Base-by-base conservation (phyloP, 345 rosid genomes). In the Arabidopsis arenosa region DNA sequence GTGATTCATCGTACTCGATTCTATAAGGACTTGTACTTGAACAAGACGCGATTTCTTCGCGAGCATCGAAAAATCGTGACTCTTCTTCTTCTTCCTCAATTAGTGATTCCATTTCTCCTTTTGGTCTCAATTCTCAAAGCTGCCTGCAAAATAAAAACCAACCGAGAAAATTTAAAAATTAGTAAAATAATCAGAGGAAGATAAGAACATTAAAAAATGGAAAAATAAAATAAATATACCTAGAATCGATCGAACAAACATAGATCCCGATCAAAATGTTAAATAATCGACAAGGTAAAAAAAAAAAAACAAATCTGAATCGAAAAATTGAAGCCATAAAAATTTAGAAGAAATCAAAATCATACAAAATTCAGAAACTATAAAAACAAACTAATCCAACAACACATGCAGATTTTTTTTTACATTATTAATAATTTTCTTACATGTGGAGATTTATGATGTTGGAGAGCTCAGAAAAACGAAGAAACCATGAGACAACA, bases 181-280 rank as follows among this genome's bases (percentile, higher is more conserved):
- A 82, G 74, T 89, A 81, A 86, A 85, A 74, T 81, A 81, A 58
- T 80, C 85, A 79, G 82, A 84, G 80, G 82, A 87, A 83, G 80
- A 68, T 30, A 73, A 77, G 37, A 68, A 45, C 80, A 81, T 77
- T 44, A 62, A 75, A 5, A 69, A 70, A 55, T 36, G 70, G 9
- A 26, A 51, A 55, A 37, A 35, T 65, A 14, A 66, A 7, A 5
- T 5, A 62, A 4, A 76, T 33, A 76, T 39, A 68, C 75, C 70
- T 68, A 72, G 68, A 59, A 82, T 81, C 86, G 82, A 94, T 86
- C 93, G 86, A 86, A 86, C 89, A 87, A 47, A 83, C 90, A 89
- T 83, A 83, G 95, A 92, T 94, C 95, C 93, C 97, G 79, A 89
- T 81, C 86, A 80, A 84, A 18, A 63, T 82, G 79, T 76, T 76